phyloP scores from a whole-genome alignment of 1,284 basidiomycete genomes.

The Rhodotorula sp. region DNA sequence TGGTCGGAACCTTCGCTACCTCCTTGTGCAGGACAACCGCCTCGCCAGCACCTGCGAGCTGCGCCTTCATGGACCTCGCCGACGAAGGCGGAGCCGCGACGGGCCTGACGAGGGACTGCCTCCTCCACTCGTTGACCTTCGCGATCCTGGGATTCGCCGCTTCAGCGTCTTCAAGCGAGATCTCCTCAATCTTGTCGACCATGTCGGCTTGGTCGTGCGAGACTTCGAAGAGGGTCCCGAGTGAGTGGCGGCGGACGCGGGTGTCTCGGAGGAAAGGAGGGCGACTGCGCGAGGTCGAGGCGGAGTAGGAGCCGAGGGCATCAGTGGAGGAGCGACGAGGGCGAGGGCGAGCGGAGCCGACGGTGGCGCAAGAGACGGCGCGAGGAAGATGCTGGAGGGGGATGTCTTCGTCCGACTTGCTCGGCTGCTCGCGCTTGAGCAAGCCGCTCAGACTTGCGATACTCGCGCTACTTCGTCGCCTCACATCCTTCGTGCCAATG shows the following conservation, averaged over 20 bases:
- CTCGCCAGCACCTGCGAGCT: neutral
- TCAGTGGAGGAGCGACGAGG: conserved; percentile 6
- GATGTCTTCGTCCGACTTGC: neutral
- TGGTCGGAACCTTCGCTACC: neutral
- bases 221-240: conserved; percentile 27
- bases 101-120: neutral
- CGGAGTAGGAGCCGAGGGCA: neutral
- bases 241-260: conserved; percentile 20
- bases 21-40: neutral
- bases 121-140: conserved; percentile 20
- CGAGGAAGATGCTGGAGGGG: neutral
- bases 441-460: conserved; percentile 12
- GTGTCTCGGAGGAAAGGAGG: neutral
- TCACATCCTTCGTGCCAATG: neutral
- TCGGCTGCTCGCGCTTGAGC: conserved; percentile 3
- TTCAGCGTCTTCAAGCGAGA: neutral
- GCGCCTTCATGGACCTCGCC: neutral
- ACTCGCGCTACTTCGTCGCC: neutral
- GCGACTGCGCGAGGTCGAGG: neutral
- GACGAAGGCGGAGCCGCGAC: neutral
- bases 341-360: neutral
- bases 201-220: conserved; percentile 7
- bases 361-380: neutral
- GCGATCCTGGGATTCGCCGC: neutral
- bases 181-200: neutral